These are phyloP conservation scores for Chloranthus sessilifolius DNA, from an alignment of 164 flowering plant species.

Conservation along the genomic window DNA sequence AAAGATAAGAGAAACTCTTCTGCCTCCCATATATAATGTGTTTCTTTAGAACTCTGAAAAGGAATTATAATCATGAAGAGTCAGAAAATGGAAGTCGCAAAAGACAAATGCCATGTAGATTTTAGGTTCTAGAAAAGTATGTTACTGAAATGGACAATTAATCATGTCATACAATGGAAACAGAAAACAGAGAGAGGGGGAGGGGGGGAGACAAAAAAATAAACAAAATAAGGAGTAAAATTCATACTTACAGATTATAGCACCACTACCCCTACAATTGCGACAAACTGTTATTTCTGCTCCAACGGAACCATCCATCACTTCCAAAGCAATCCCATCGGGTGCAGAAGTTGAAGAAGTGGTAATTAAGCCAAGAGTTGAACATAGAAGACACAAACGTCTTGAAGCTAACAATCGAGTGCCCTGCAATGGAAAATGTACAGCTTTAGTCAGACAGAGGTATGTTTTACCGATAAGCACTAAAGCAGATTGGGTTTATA, in stretches of 20 bases:
- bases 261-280: slow-evolving; percentile 90
- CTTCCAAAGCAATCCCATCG: slow-evolving; percentile 41
- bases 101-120: neutral
- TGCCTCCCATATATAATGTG: too few relatives aligned
- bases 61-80: too few relatives aligned
- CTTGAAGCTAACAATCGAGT: slow-evolving; percentile 35
- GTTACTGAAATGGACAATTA: too few relatives aligned
- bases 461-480: too few relatives aligned
- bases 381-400: slow-evolving; percentile 59
- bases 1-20: too few relatives aligned
- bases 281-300: slow-evolving; percentile 66
- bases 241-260: slow-evolving; percentile 70
- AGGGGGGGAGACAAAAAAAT: neutral
- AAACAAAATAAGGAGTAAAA: neutral
- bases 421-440: slow-evolving; percentile 25
- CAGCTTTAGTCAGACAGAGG: too few relatives aligned
- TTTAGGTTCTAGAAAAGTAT: neutral
- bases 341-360: slow-evolving; percentile 27
- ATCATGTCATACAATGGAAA: too few relatives aligned
- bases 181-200: too few relatives aligned
- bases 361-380: slow-evolving; percentile 41
- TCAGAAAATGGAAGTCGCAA: neutral
- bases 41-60: too few relatives aligned
- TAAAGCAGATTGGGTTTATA: too few relatives aligned
- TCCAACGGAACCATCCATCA: slow-evolving; percentile 14